Evolutionary conservation across 208 protist genomes (phyloP), one percentile per base, ranked within the genome.

Genomic region (Wallacemonas sp.): DNA sequence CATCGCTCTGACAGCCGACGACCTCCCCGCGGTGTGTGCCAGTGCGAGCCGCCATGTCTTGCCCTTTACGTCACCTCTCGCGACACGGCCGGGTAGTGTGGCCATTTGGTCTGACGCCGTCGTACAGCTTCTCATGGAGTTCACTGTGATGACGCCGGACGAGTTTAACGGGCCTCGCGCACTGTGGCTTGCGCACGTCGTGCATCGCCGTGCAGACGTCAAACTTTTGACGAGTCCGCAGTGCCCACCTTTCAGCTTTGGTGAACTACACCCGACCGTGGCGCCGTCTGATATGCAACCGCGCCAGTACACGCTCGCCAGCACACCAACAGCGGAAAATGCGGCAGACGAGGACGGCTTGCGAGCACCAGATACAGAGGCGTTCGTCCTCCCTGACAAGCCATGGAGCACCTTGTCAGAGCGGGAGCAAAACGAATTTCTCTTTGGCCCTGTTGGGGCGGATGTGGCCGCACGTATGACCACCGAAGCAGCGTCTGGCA

Each of bases 191-290:
- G 28, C 46, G 1, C 84, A 77, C 73, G 69, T 88, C 3, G 65
- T 73, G 9, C 49, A 14, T 22, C 42, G 79, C 31, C 67, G 77
- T 19, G 75, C 82, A 28, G 58, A 66, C 47, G 36, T 45, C 15
- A 2, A 58, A 0, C 51, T 53, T 0, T 68, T 88, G 36, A 68
- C 79, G 8, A 75, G 64, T 1, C 78, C 90, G 36, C 84, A 95
- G 33, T 56, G 59, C 41, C 75, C 68, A 24, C 90, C 84, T 1
- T 95, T 91, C 58, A 89, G 80, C 64, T 84, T 88, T 54, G 72
- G 79, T 21, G 86, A 93, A 45, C 17, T 73, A 3, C 34, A 38
- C 9, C 78, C 82, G 11, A 68, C 61, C 17, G 44, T 93, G 8
- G 76, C 74, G 2, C 64, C 69, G 11, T 55, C 56, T 22, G 90